Base-by-base conservation (phyloP, 768 basidiomycete species). In the Xerocomellus chrysenteron region DNA sequence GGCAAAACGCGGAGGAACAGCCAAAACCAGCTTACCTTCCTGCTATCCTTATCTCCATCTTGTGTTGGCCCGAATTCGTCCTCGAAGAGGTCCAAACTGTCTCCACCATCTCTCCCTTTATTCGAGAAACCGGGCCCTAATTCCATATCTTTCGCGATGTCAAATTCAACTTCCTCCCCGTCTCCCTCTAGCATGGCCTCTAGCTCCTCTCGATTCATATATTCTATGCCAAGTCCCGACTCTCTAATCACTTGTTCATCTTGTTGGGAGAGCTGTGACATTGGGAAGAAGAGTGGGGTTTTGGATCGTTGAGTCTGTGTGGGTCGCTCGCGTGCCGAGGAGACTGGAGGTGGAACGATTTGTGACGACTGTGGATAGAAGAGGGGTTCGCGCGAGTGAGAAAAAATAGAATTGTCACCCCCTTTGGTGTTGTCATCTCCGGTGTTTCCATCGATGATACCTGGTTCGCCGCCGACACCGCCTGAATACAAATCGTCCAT, bases 191-290 rank as follows among this genome's bases (percentile, higher is more conserved):
- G 47, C 68, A 74, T 68, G 26, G 79, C 82, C 21, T 74, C 77
- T 36, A 90, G 69, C 65, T 90, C 87, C 24, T 82, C 78, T 6
- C 70, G 76, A 55, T 78, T 74, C 88, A 91, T 88, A 57, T 78
- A 65, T 63, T 89, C 87, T 24, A 86, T 75, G 3, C 85, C 87
- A 30, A 92, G 72, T 5, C 88, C 88, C 2, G 85, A 83, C 28
- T 76, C 78, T 37, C 77, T 77, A 44, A 90, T 75, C 6, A 77
- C 75, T 49, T 78, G 80, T 60, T 78, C 75, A 37, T 83, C 80
- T 32, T 76, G 78, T 30, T 75, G 76, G 4, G 88, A 86, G 37
- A 87, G 76, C 65, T 86, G 86, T n/a, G 85, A 83, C 74, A 54
- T 76, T 63, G 67, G 85, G 74, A 65, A 83, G 67, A 53, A 82